These are phyloP conservation scores for Candida fluviatilis DNA, from an alignment of 805 yeast genomes.

Conservation along the genomic window DNA sequence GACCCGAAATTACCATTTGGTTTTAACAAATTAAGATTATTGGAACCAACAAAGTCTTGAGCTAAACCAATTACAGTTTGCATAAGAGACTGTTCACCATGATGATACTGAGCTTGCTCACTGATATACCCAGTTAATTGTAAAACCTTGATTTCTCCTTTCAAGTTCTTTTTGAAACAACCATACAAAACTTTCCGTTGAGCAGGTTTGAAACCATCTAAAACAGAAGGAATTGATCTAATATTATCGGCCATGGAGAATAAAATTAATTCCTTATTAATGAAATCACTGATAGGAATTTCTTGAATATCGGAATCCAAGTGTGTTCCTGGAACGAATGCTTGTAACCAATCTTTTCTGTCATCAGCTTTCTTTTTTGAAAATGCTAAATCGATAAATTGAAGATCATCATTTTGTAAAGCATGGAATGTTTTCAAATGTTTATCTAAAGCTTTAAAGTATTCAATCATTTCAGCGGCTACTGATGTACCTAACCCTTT, in stretches of 20 bases:
- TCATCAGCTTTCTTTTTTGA: constrained; percentile 95
- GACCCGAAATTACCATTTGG: constrained; percentile 98
- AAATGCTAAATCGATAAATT: constrained; percentile 84
- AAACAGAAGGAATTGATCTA: constrained; percentile 88
- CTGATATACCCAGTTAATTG: constrained; percentile 87
- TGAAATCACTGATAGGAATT: constrained; percentile 90
- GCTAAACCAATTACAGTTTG: constrained; percentile 93
- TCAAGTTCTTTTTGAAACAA: constrained; percentile 76
- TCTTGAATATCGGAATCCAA: constrained; percentile 70
- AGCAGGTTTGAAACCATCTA: constrained; percentile 96
- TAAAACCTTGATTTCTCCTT: constrained; percentile 79
- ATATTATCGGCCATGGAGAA: constrained; percentile 96
- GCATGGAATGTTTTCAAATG: constrained; percentile 86
- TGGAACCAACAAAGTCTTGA: constrained; percentile 90
- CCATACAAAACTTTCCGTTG: constrained; percentile 92
- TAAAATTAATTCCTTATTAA: constrained; percentile 89
- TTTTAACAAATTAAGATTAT: constrained; percentile 75
- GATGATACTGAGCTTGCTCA: constrained; percentile 90
- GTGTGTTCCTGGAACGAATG: constrained; percentile 87
- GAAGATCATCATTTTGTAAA: constrained; percentile 72
- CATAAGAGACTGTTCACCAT: constrained; percentile 84
- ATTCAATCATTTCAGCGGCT: constrained; percentile 77
- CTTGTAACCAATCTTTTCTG: constrained; percentile 93
- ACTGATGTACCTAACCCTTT: constrained; percentile 98
- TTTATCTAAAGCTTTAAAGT: constrained; percentile 76